These are phyloP conservation scores for Fraxinus floribunda DNA, from an alignment of 305 asterid genomes.

Conservation along the genomic window DNA sequence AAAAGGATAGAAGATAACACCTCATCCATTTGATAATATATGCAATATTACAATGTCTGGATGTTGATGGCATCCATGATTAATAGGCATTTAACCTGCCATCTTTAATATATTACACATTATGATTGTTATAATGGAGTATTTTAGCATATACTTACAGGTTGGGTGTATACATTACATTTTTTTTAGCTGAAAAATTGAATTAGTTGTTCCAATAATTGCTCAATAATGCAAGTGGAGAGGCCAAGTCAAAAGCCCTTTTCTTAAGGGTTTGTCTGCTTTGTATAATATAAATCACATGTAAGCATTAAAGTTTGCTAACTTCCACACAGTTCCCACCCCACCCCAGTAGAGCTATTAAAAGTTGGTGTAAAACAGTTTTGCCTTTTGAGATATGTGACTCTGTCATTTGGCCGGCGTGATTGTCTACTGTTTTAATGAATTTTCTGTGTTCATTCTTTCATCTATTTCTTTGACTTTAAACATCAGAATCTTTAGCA, in stretches of 20 bases:
- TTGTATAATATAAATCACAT: slow-evolving; percentile 13
- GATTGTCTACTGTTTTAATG: neutral
- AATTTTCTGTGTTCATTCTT: neutral
- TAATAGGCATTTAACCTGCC: neutral
- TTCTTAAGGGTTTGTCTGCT: slow-evolving; percentile 8
- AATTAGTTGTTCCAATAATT: neutral
- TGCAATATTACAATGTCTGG: neutral
- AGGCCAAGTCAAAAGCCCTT: slow-evolving; percentile 11
- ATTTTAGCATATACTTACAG: neutral
- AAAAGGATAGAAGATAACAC: neutral
- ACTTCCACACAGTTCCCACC: slow-evolving; percentile 35
- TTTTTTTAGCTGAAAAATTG: neutral
- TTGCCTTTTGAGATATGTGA: neutral
- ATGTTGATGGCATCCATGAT: neutral
- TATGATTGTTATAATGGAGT: neutral
- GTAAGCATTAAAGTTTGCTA: slow-evolving; percentile 33
- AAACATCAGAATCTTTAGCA: neutral
- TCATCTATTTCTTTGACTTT: neutral
- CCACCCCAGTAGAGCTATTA: neutral
- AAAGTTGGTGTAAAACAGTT: neutral
- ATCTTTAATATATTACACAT: neutral
- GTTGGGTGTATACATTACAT: neutral
- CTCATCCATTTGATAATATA: neutral
- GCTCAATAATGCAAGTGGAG: neutral
- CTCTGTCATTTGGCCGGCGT: neutral